These are phyloP conservation scores for Coemansia sp. DNA, from an alignment of 192 early-diverging fungal species.

Conservation along the genomic window DNA sequence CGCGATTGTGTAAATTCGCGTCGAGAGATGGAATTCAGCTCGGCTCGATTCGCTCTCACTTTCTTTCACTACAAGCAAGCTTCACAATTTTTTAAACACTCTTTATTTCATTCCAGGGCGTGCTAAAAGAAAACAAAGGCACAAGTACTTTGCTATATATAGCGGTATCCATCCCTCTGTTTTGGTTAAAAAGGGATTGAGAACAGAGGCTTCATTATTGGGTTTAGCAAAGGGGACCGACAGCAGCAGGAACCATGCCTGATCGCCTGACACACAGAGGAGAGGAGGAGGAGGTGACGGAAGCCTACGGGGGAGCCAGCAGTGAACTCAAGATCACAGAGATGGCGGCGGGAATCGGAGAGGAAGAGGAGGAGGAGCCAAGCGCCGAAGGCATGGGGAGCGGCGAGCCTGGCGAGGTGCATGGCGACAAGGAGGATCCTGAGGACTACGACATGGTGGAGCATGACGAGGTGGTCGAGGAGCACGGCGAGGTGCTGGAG, in stretches of 20 bases:
- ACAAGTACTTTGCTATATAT: not conserved
- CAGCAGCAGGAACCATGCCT: no score
- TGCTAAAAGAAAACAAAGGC: not conserved
- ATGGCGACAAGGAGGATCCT: constrained; percentile 11
- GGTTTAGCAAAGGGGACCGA: not conserved
- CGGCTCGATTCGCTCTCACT: constrained; percentile 11
- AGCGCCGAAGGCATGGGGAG: constrained; percentile 9
- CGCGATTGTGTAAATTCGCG: not conserved
- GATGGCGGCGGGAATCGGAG: not conserved
- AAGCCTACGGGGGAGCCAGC: no score
- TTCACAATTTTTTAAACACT: not conserved
- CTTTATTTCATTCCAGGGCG: not conserved
- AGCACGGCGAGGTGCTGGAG: not conserved
- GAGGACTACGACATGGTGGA: constrained; percentile 23
- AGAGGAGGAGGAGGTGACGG: no score
- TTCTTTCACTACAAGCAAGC: not conserved
- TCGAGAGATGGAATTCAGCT: not conserved
- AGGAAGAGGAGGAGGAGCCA: constrained; percentile 7
- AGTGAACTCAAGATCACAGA: not conserved
- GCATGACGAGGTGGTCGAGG: constrained; percentile 13
- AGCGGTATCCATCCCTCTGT: not conserved
- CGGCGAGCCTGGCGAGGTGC: no score
- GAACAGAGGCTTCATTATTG: not conserved
- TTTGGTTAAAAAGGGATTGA: not conserved
- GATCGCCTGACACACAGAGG: constrained; percentile 15